Base-by-base conservation (phyloP, 2,329 filamentous ascomycete species). In the Colletotrichum graminicola region DNA sequence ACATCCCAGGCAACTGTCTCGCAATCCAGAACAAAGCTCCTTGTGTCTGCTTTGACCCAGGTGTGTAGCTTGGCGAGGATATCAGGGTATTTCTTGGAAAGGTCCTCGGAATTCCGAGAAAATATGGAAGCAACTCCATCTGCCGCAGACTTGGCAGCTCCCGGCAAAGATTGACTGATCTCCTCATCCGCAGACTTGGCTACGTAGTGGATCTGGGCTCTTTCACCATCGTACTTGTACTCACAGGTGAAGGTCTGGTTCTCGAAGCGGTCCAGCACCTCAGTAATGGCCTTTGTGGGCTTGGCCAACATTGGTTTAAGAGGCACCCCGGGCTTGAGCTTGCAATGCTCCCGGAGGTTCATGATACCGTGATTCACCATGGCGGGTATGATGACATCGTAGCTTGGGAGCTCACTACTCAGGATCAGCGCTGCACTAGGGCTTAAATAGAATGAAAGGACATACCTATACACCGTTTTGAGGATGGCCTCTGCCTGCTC, bases 251-350 rank as follows among this genome's bases (percentile, higher is more conserved):
- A 99, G 34, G 92, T 93, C 79, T 97, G 96, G 74, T 93, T 91
- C 79, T 98, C 96, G 75, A 99, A 99, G 6, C 96, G 93, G 81
- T 99, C 95, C 14, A 99, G 87, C 0, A 99, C 96, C 82, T 99
- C 96, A 0, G 95, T 97, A 76, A 99, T 98, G 6, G 96, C 95
- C 81, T 99, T 99, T 12, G 96, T 99, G 3, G 96, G 96, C 78
- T 98, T 98, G 26, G 96, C 96, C 84, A 99, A 87, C 96, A 99
- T 99, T 76, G 96, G 96, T 82, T 99, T 99, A 70, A 99, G 86
- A 0, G 96, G 96, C 21, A 99, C 93, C 74, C 96, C 96, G 0
- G 96, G 95, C 75, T 94, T 93, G 55, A 99, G 88, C 80, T 97
- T 97, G 87, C 96, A 98, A 67, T 92, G 90, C 12, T 97, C 92